phyloP scores from a whole-genome alignment of 768 basidiomycete genomes.

The Panellus pusillus region DNA sequence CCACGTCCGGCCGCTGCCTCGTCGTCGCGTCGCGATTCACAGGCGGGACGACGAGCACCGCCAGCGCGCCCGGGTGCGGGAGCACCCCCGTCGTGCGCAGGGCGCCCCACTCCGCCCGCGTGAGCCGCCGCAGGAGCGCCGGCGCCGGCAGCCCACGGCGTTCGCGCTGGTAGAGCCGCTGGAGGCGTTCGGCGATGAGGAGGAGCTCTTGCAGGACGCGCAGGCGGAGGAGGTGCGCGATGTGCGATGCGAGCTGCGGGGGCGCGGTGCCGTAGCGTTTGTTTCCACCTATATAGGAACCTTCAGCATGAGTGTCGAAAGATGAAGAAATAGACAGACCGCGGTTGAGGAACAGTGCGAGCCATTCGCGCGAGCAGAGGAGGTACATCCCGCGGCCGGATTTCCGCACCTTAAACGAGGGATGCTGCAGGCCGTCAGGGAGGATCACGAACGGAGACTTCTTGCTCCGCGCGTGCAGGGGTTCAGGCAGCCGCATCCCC shows the following conservation, averaged over 20 bases:
- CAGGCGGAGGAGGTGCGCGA: slow-evolving; percentile 66
- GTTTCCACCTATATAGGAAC: slow-evolving; percentile 20
- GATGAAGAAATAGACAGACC: slow-evolving; percentile 27
- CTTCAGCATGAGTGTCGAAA: not conserved
- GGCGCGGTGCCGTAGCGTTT: slow-evolving; percentile 36
- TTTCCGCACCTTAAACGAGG: slow-evolving; percentile 51
- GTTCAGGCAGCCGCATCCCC: not conserved
- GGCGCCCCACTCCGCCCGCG: slow-evolving; percentile 55
- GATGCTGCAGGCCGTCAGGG: slow-evolving; percentile 67
- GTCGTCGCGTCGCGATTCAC: slow-evolving; percentile 54
- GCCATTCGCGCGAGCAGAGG: slow-evolving; percentile 56
- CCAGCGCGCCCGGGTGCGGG: slow-evolving; percentile 55
- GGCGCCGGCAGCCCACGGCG: slow-evolving; percentile 13
- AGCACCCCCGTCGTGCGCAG: slow-evolving; percentile 48
- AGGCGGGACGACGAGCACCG: slow-evolving; percentile 70
- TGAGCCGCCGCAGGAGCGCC: slow-evolving; percentile 61
- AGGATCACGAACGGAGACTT: slow-evolving; percentile 25
- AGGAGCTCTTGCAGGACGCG: slow-evolving; percentile 77
- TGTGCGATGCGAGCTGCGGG: slow-evolving; percentile 51
- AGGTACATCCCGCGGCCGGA: slow-evolving; percentile 52
- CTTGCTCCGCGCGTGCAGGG: slow-evolving; percentile 11
- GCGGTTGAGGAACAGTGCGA: slow-evolving; percentile 39
- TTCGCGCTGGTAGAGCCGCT: slow-evolving; percentile 18
- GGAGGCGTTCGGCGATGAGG: slow-evolving; percentile 49
- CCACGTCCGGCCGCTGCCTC: slow-evolving; percentile 37